Conservation (phyloP, 257 asterid genomes). For the Plantago elongata region DNA sequence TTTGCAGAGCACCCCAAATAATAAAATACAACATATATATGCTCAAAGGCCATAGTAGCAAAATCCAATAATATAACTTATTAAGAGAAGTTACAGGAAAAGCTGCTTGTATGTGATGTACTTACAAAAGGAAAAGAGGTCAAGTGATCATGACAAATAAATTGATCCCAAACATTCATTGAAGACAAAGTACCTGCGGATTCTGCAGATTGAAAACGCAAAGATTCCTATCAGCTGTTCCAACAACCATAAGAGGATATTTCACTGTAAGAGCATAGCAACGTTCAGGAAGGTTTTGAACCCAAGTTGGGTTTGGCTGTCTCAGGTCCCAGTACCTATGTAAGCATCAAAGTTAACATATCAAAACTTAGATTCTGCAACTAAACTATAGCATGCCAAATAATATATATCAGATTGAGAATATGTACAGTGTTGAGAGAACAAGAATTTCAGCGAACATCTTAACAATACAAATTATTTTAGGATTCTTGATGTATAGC, state of each 20-base stretch:
- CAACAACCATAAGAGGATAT: conserved; percentile 93
- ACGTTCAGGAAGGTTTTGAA: conserved; percentile 91
- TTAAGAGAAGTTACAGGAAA: no score
- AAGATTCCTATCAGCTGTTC: conserved; percentile 86
- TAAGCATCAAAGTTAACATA: conserved; percentile 11
- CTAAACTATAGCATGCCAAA: neutral
- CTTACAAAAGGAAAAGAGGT: conserved; percentile 2
- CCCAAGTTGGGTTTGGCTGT: conserved; percentile 84
- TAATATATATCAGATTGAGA: conserved; percentile 1
- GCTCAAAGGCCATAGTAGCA: no score
- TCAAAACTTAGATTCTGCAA: conserved; percentile 10
- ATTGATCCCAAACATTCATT: conserved; percentile 8
- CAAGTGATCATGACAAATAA: neutral
- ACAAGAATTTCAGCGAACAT: conserved; percentile 4
- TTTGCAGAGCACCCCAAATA: conserved; percentile 10
- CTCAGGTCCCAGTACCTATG: conserved; percentile 97
- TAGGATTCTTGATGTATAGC: no score
- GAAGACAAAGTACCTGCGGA: conserved; percentile 67
- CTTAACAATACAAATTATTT: neutral
- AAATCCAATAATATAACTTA: no score
- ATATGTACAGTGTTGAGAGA: neutral
- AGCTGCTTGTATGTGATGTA: neutral
- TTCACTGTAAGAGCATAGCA: conserved; percentile 86
- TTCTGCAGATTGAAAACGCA: conserved; percentile 82
- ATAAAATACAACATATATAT: conserved; percentile 6